Evolutionary conservation across 208 protist species (phyloP), one percentile per base, ranked within the genome.

Genomic region (Wallacemonas sp.): DNA sequence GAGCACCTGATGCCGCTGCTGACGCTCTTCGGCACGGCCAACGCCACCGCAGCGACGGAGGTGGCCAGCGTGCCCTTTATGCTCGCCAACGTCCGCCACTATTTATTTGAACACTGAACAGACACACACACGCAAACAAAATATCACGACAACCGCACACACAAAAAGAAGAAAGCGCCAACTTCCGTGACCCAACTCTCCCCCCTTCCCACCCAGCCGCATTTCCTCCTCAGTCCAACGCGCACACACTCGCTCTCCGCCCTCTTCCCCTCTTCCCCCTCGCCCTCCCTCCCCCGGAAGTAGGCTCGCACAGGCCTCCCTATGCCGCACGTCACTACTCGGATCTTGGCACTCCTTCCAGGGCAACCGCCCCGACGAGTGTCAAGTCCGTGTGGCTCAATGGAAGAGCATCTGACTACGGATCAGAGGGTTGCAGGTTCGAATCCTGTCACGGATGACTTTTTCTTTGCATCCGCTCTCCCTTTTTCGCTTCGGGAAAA

Each of bases 1-100:
- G 93, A 97, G 67, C 89, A 97, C 62, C 74, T 97, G n/a, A 84
- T 96, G 67, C 91, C 91, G 28, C 57, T 96, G 20, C 68, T 94
- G 23, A 90, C 91, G 23, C 63, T 82, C 20, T 28, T 82, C 20
- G 89, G 88, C 38, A 75, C 79, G 11, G 74, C 75, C 1, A 48
- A 81, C 33, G 76, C 76, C 18, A 54, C 55, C 11, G 39, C 42
- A 2, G 82, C 72, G 28, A 65, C 74, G 20, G 79, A 84, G 50
- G 80, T 85, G n/a, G 77, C 72, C 57, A 84, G 48, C 55, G 20
- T 84, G 0, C 48, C 38, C 16, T 69, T 79, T 61, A 62, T 41
- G 20, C 61, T 44, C 1, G 77, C 72, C 16, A 87, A 84, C 62
- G 65, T 80, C 23, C 73, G 80, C 11, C 64, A 84, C 55, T 84